A percentile compares a stretch with the other conserved stretches of the same genome.
Evolutionary conservation across 2,329 filamentous ascomycete species (phyloP).

Genomic region (Colletotrichum orchidophilum): DNA sequence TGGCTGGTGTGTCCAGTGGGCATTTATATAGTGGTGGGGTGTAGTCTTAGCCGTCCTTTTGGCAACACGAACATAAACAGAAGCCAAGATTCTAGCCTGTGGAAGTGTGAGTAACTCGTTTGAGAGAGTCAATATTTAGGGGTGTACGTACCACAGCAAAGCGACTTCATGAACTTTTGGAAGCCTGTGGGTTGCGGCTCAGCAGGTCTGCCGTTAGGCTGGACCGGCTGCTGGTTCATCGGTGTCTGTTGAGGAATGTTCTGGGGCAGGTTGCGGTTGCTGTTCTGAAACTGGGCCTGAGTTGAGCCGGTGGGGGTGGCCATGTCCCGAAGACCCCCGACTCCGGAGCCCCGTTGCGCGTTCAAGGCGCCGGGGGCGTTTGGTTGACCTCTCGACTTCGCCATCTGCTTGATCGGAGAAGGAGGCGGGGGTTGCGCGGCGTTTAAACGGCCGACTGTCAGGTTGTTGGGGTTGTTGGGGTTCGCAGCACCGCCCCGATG

Average conservation of each 20-base stretch:
- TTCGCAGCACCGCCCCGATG: constrained; percentile 73
- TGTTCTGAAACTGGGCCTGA: constrained; percentile 96
- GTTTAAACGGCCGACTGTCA: constrained; percentile 91
- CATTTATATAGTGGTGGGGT: constrained; percentile 25
- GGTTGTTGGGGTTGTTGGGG: constrained; percentile 69
- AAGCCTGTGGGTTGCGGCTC: constrained; percentile 83
- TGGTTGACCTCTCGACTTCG: constrained; percentile 79
- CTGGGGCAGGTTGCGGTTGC: constrained; percentile 84
- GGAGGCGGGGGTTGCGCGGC: constrained; percentile 90
- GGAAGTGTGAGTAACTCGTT: constrained; percentile 1
- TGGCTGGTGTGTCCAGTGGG: constrained; percentile 28
- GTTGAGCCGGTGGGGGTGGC: constrained; percentile 89
- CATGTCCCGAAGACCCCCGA: constrained; percentile 77
- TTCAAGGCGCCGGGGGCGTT: constrained; percentile 78
- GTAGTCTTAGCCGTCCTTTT: constrained; percentile 14
- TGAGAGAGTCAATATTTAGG: not conserved
- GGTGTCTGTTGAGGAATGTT: constrained; percentile 69
- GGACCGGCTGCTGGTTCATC: constrained; percentile 61
- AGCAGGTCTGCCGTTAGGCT: constrained; percentile 63
- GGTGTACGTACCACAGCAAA: constrained; percentile 78
- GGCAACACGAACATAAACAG: constrained; percentile 28
- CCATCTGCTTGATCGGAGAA: constrained; percentile 83
- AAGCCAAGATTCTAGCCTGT: constrained; percentile 26
- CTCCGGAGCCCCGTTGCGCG: constrained; percentile 80
- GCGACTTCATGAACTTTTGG: constrained; percentile 90